These are phyloP conservation scores for Paraphaeosphaeria minitans DNA, from an alignment of 2,329 filamentous ascomycete genomes.

Conservation along the genomic window DNA sequence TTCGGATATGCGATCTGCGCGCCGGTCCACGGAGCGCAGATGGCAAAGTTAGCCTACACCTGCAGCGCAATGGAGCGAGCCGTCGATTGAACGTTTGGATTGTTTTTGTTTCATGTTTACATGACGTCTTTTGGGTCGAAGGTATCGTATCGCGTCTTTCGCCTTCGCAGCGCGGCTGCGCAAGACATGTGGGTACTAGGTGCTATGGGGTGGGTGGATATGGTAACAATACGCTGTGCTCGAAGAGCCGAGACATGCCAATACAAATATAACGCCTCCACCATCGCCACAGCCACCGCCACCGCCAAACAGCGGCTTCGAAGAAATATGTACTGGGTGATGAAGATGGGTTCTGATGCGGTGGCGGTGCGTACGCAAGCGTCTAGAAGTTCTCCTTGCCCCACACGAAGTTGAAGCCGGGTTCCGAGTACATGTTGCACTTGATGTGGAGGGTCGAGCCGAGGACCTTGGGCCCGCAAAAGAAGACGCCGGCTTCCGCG, in stretches of 20 bases:
- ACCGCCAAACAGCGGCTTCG: not conserved
- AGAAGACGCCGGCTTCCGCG: constrained; percentile 60
- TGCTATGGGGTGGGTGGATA: constrained; percentile 1
- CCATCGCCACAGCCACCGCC: constrained; percentile 14
- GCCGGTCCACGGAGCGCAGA: not conserved
- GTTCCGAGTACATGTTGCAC: constrained; percentile 87
- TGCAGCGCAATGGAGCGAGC: too few relatives aligned
- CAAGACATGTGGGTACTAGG: constrained; percentile 4
- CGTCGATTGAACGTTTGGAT: not conserved
- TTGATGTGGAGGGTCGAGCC: constrained; percentile 79
- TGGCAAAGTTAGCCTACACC: not conserved
- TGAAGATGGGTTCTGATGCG: not conserved
- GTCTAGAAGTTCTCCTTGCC: constrained; percentile 71
- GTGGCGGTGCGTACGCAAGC: not conserved
- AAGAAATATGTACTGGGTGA: constrained; percentile 23
- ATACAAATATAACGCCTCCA: constrained; percentile 11
- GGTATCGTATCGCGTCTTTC: constrained; percentile 11
- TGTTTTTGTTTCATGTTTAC: constrained; percentile 7
- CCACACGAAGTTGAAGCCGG: constrained; percentile 72
- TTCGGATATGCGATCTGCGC: not conserved
- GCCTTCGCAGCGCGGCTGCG: constrained; percentile 4
- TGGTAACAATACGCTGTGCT: constrained; percentile 6
- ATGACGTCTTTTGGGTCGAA: not conserved
- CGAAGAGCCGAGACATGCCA: not conserved
- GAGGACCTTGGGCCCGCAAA: constrained; percentile 81